These are phyloP conservation scores for Stagonosporopsis tanaceti DNA, from an alignment of 2,329 filamentous ascomycete species.

Conservation along the genomic window DNA sequence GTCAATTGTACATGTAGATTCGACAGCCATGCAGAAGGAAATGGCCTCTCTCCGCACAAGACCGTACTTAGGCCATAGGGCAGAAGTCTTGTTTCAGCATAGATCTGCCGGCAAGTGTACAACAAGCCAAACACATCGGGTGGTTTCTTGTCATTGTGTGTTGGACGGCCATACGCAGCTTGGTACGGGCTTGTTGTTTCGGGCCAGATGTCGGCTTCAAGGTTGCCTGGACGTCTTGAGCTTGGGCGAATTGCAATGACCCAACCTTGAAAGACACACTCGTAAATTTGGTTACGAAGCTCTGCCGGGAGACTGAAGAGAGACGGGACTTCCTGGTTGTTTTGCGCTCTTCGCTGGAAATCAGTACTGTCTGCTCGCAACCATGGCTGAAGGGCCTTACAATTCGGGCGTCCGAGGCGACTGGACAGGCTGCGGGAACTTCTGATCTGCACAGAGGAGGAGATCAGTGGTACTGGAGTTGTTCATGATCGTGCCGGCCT, in stretches of 20 bases:
- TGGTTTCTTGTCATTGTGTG: neutral
- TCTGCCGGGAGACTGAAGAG: conserved; percentile 10
- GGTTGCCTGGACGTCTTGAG: neutral
- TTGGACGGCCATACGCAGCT: neutral
- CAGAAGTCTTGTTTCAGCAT: conserved; percentile 10
- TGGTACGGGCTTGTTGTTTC: neutral
- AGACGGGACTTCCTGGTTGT: neutral
- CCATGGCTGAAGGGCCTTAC: neutral
- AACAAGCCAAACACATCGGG: conserved; percentile 1
- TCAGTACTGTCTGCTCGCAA: neutral
- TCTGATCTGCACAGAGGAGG: neutral
- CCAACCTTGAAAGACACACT: conserved; percentile 5
- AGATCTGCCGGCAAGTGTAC: conserved; percentile 7
- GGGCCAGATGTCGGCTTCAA: conserved; percentile 6
- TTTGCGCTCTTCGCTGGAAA: neutral
- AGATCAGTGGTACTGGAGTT: neutral
- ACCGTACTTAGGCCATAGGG: neutral
- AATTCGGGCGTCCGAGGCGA: neutral
- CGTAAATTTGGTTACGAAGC: conserved; percentile 7
- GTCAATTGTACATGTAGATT: neutral
- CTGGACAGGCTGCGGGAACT: neutral
- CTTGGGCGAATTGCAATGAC: conserved; percentile 1
- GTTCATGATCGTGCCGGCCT: neutral
- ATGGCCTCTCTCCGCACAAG: conserved; percentile 2
- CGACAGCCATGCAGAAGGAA: neutral